These are phyloP conservation scores for Elsinoe australis DNA, from an alignment of 2,329 filamentous ascomycete genomes.

Conservation along the genomic window DNA sequence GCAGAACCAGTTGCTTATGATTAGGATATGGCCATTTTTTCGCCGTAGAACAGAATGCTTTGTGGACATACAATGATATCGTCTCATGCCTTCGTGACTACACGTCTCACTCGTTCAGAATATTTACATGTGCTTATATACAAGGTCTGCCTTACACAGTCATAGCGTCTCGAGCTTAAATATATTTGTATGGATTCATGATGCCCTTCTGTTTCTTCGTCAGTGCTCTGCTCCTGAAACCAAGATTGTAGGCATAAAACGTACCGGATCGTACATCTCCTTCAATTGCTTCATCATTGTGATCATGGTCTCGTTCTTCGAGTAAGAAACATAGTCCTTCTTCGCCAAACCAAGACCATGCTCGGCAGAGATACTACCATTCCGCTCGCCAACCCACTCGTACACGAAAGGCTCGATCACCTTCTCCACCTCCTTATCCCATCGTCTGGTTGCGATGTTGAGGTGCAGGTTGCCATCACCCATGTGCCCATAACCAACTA, in stretches of 20 bases:
- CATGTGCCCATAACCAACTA: conserved; percentile 98
- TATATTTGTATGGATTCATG: conserved; percentile 99
- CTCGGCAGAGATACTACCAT: conserved; percentile 93
- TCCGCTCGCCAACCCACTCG: conserved; percentile 84
- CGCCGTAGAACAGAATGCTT: too few species aligned
- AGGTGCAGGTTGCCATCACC: conserved; percentile 93
- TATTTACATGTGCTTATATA: conserved; percentile 11
- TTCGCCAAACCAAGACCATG: conserved; percentile 91
- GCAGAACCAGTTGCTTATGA: too few species aligned
- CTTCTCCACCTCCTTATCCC: conserved; percentile 81
- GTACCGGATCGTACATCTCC: conserved; percentile 84
- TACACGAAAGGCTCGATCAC: conserved; percentile 91
- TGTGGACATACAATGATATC: too few species aligned
- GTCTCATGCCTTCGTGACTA: too few species aligned
- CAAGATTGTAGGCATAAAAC: conserved; percentile 32
- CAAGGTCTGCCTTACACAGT: conserved; percentile 4
- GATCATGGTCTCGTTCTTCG: conserved; percentile 78
- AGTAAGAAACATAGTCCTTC: conserved; percentile 92
- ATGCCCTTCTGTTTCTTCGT: conserved; percentile 70
- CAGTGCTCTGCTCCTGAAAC: conserved; percentile 21
- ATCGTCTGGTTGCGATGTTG: conserved; percentile 75
- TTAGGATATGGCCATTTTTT: too few species aligned
- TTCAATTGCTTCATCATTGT: conserved; percentile 93
- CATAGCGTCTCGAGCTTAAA: conserved; percentile 36
- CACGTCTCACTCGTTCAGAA: too few species aligned